These are phyloP conservation scores for Malassezia pachydermatis DNA, from an alignment of 1,284 basidiomycete species.

Conservation along the genomic window DNA sequence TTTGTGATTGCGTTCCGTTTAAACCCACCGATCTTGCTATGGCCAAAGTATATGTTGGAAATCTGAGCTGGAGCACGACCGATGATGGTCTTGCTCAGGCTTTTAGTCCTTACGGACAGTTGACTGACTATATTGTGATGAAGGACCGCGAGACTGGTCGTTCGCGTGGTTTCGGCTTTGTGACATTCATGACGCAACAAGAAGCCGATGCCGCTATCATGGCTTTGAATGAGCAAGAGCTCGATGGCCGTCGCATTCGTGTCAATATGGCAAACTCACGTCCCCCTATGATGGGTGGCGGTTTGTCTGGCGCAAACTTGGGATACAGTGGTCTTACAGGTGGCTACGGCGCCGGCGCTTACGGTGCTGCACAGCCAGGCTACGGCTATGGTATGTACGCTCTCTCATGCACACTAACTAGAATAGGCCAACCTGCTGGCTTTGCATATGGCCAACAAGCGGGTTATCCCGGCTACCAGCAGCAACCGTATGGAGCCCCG, in stretches of 20 bases:
- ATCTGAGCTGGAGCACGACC: conserved; percentile 48
- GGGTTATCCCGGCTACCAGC: conserved; percentile 33
- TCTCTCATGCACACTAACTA: too few relatives aligned
- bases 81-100: conserved; percentile 46
- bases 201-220: conserved; percentile 74
- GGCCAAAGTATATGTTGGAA: conserved; percentile 48
- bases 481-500: conserved; percentile 25
- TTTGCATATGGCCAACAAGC: conserved; percentile 26
- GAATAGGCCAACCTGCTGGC: conserved; percentile 25
- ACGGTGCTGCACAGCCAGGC: conserved; percentile 28
- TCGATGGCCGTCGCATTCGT: conserved; percentile 78
- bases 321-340: conserved; percentile 39
- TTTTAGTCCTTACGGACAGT: conserved; percentile 44
- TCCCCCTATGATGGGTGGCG: conserved; percentile 42
- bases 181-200: conserved; percentile 51
- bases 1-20: not conserved
- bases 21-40: conserved; percentile 18
- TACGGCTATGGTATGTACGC: conserved; percentile 29
- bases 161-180: conserved; percentile 83
- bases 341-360: conserved; percentile 43
- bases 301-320: conserved; percentile 32
- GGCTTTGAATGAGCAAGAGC: conserved; percentile 76
- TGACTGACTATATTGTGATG: conserved; percentile 60
- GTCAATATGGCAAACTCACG: conserved; percentile 90
- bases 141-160: conserved; percentile 92